A percentile compares a stretch with the other conserved stretches of the same genome.
phyloP scores from a whole-genome alignment of 1,284 basidiomycete genomes.

The Macrocystidia cucumis region DNA sequence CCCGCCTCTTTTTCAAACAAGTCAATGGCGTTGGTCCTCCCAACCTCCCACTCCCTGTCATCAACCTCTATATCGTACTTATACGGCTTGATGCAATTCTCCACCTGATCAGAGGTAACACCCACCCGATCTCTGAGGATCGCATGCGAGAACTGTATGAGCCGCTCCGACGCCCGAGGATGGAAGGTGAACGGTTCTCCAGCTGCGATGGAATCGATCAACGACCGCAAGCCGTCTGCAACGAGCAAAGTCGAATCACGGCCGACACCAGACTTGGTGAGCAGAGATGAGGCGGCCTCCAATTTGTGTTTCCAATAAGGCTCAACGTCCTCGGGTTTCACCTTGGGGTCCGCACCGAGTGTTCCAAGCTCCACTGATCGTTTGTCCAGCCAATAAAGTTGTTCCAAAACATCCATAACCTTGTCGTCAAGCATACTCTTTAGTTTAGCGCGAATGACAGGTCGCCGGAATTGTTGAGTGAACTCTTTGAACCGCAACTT shows the following conservation, averaged over 20 bases:
- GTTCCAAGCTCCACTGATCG: conserved; percentile 70
- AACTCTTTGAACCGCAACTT: conserved; percentile 90
- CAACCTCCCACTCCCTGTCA: conserved; percentile 85
- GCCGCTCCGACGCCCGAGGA: conserved; percentile 79
- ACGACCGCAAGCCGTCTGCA: conserved; percentile 83
- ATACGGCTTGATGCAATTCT: conserved; percentile 99
- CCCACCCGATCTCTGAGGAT: conserved; percentile 91
- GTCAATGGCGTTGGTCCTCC: conserved; percentile 67
- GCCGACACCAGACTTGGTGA: conserved; percentile 97
- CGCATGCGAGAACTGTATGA: conserved; percentile 87
- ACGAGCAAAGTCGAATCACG: conserved; percentile 92
- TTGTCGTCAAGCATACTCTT: conserved; percentile 93
- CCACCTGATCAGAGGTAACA: conserved; percentile 94
- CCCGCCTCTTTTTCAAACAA: conserved; percentile 80
- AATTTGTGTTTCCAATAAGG: conserved; percentile 95
- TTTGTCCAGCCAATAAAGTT: conserved; percentile 95
- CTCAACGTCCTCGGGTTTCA: conserved; percentile 77
- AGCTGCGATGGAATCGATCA: conserved; percentile 83
- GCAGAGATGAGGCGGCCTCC: conserved; percentile 83
- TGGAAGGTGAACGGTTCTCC: conserved; percentile 93
- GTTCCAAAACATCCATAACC: conserved; percentile 95
- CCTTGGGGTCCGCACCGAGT: conserved; percentile 64
- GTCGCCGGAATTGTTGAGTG: conserved; percentile 82
- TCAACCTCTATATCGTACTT: conserved; percentile 96
- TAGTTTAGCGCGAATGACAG: conserved; percentile 81